Evolutionary conservation across 371 early-diverging fungal genomes (phyloP).

Genomic region (Pancytospora philotis): DNA sequence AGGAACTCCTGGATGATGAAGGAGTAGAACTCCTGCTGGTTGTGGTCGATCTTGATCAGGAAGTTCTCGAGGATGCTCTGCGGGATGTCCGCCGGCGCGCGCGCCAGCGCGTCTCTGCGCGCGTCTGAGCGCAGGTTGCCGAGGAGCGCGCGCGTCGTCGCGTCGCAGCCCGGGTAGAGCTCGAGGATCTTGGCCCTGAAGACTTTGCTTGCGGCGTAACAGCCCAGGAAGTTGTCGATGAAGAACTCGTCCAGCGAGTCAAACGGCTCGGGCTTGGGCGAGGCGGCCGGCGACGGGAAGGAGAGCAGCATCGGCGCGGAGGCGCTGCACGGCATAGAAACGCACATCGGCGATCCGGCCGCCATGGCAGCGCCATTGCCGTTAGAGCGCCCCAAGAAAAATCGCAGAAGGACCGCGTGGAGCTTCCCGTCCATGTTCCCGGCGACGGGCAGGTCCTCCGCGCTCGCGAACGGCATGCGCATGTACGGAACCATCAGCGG

Average conservation of each 20-base stretch:
- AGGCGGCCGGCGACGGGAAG: no score
- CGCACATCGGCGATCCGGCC: no score
- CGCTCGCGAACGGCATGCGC: conserved; percentile 8
- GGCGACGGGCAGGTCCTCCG: conserved; percentile 9
- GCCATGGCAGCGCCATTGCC: no score
- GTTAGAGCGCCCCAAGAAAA: conserved; percentile 7
- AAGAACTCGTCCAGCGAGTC: background rate
- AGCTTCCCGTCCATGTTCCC: background rate
- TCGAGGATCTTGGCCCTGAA: background rate
- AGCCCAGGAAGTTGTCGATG: background rate
- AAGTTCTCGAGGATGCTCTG: conserved; percentile 25
- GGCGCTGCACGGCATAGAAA: no score
- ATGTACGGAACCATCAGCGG: conserved; percentile 6
- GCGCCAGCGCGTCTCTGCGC: background rate
- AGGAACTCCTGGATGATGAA: conserved; percentile 41
- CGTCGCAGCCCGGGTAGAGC: background rate
- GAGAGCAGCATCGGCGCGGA: background rate
- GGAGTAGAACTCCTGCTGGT: conserved; percentile 24
- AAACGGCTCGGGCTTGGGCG: no score
- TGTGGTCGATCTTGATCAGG: conserved; percentile 27
- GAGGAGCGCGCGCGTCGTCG: background rate
- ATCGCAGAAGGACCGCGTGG: conserved; percentile 5
- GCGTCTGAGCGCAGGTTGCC: background rate
- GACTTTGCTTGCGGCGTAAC: background rate
- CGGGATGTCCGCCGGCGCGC: background rate